Conservation (phyloP, 768 basidiomycete genomes). For the Trametes elegans region DNA sequence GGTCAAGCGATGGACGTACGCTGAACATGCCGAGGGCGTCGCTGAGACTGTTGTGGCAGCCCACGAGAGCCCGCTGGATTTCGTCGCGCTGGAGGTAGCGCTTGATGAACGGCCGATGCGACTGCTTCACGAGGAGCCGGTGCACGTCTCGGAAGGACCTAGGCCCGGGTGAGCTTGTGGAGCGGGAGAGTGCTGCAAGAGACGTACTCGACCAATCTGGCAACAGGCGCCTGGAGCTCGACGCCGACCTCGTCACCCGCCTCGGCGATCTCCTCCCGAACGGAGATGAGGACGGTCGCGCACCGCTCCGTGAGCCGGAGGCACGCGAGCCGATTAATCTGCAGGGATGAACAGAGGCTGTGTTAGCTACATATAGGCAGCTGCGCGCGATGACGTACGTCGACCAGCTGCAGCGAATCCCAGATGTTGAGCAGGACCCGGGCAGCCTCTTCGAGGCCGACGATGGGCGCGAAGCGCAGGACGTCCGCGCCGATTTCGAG, state of each 20-base stretch:
- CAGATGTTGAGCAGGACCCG: conserved; percentile 58
- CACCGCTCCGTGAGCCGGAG: conserved; percentile 72
- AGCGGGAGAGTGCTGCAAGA: not conserved
- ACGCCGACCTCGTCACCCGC: conserved; percentile 50
- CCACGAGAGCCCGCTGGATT: conserved; percentile 49
- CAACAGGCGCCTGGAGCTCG: conserved; percentile 51
- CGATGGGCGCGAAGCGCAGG: conserved; percentile 52
- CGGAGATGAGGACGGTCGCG: conserved; percentile 61
- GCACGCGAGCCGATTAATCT: conserved; percentile 70
- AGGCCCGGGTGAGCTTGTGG: not conserved
- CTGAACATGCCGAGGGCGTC: conserved; percentile 59
- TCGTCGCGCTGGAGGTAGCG: conserved; percentile 76
- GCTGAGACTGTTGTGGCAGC: conserved; percentile 50
- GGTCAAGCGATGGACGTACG: conserved; percentile 28
- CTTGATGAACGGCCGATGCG: conserved; percentile 70
- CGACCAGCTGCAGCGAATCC: conserved; percentile 58
- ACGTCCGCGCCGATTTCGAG: conserved; percentile 42
- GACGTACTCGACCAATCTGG: conserved; percentile 50
- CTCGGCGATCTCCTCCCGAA: conserved; percentile 59
- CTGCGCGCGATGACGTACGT: conserved; percentile 41
- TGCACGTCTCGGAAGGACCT: conserved; percentile 47
- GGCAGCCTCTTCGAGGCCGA: conserved; percentile 52
- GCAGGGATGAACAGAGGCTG: not conserved
- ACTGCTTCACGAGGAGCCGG: conserved; percentile 55
- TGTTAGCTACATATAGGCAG: not conserved